These are phyloP conservation scores for Eimeria zaria DNA, from an alignment of 169 alveolate species.

Conservation along the genomic window DNA sequence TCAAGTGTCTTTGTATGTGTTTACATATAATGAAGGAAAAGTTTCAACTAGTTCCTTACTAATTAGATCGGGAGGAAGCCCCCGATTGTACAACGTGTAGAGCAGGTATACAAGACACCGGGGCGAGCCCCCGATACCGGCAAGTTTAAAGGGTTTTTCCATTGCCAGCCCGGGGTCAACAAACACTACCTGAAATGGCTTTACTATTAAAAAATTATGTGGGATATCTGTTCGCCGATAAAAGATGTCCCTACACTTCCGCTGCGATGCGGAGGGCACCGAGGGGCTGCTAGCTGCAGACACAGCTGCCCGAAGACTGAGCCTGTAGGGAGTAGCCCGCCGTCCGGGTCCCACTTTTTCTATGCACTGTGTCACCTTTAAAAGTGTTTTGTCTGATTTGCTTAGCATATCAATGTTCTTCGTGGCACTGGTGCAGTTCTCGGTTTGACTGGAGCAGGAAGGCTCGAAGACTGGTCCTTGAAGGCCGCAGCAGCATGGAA, in stretches of 20 bases:
- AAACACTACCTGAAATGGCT: not conserved
- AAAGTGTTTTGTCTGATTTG: not conserved
- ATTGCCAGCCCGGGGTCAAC: too few relatives aligned
- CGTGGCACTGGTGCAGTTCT: not conserved
- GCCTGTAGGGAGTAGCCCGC: not conserved
- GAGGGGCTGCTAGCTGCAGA: not conserved
- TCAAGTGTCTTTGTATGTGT: too few relatives aligned
- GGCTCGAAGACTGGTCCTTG: not conserved
- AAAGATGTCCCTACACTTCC: not conserved
- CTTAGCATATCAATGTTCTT: not conserved
- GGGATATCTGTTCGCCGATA: not conserved
- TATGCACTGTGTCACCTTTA: not conserved
- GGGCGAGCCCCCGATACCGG: too few relatives aligned
- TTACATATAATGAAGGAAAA: too few relatives aligned
- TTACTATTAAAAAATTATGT: not conserved
- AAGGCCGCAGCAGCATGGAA: slow-evolving; percentile 26
- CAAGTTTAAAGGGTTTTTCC: too few relatives aligned
- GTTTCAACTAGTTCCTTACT: too few relatives aligned
- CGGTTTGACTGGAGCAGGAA: not conserved
- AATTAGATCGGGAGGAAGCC: too few relatives aligned
- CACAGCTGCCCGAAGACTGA: not conserved
- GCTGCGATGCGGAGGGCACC: not conserved
- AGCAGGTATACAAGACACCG: too few relatives aligned
- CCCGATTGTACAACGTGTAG: too few relatives aligned
- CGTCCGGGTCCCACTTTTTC: not conserved